phyloP scores from a whole-genome alignment of 371 early-diverging fungal genomes.

The Entomophthora muscae region DNA sequence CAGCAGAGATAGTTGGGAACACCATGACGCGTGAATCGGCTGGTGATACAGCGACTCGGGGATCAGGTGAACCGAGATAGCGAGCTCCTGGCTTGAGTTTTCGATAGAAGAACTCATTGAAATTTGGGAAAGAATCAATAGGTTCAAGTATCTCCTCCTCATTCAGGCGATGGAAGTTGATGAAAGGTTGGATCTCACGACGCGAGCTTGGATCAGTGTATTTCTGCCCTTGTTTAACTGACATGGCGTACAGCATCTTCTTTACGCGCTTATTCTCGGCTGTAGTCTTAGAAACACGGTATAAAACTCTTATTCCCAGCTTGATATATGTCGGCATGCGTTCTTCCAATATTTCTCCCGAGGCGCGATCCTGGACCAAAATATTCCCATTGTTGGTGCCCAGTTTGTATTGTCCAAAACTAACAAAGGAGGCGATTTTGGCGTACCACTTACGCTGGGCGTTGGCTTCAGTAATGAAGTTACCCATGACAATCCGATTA shows the following conservation, averaged over 20 bases:
- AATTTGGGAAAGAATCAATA: conserved; percentile 20
- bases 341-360: conserved; percentile 59
- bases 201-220: conserved; percentile 47
- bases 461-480: conserved; percentile 54
- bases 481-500: conserved; percentile 46
- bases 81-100: conserved; percentile 39
- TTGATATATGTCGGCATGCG: conserved; percentile 67
- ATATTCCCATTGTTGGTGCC: conserved; percentile 62
- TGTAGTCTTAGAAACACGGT: conserved; percentile 17
- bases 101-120: conserved; percentile 64
- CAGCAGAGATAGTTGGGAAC: conserved; percentile 28
- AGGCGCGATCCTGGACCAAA: conserved; percentile 48
- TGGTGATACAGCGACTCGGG: conserved; percentile 33
- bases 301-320: conserved; percentile 61
- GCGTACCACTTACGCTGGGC: conserved; percentile 66
- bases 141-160: conserved; percentile 42
- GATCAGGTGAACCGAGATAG: conserved; percentile 23
- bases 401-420: conserved; percentile 48
- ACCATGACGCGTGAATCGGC: conserved; percentile 48
- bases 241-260: conserved; percentile 31
- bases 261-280: neutral
- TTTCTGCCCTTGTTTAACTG: conserved; percentile 54
- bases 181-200: conserved; percentile 51
- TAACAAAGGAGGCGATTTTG: conserved; percentile 47
- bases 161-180: conserved; percentile 47